Percentiles rank a stretch among this genome's conserved stretches.
Conservation (phyloP, 2,329 filamentous ascomycete genomes). For the Colletotrichum neosansevieriae region DNA sequence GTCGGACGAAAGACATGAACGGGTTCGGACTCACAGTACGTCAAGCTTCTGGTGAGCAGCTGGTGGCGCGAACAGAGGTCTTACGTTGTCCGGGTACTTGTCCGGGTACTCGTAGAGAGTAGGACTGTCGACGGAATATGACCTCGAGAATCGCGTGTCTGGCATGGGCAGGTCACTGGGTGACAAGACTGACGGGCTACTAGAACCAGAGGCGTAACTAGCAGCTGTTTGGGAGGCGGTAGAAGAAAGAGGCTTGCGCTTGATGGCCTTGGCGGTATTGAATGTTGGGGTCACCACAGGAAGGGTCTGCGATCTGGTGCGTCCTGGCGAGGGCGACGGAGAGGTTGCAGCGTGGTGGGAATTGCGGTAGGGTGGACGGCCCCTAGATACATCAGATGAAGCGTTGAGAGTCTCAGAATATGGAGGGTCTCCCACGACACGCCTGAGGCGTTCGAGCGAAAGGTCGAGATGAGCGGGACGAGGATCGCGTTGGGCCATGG, state of each 20-base stretch:
- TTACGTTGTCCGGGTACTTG: constrained; percentile 27
- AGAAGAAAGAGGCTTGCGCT: constrained; percentile 71
- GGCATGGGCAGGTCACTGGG: constrained; percentile 59
- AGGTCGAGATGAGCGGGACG: constrained; percentile 35
- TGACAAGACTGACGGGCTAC: constrained; percentile 43
- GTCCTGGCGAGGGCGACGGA: constrained; percentile 41
- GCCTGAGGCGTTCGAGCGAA: constrained; percentile 32
- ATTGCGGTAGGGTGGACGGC: constrained; percentile 35
- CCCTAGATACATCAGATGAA: constrained; percentile 39
- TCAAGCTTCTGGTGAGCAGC: constrained; percentile 35
- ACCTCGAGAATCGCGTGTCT: constrained; percentile 66
- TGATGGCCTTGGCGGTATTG: constrained; percentile 52
- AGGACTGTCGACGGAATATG: constrained; percentile 69
- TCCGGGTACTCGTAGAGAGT: constrained; percentile 70
- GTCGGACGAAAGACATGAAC: constrained; percentile 11
- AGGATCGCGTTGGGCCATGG: constrained; percentile 38
- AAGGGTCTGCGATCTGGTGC: constrained; percentile 41
- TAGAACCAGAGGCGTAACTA: constrained; percentile 57
- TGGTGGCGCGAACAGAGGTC: constrained; percentile 37
- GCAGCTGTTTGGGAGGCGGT: constrained; percentile 65
- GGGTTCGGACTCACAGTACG: constrained; percentile 38
- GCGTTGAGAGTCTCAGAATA: constrained; percentile 40
- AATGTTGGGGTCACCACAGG: constrained; percentile 30
- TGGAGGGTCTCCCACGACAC: constrained; percentile 37
- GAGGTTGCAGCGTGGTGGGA: constrained; percentile 40